Evolutionary conservation across 371 early-diverging fungal species (phyloP).

Genomic region (Blakeslea trispora): DNA sequence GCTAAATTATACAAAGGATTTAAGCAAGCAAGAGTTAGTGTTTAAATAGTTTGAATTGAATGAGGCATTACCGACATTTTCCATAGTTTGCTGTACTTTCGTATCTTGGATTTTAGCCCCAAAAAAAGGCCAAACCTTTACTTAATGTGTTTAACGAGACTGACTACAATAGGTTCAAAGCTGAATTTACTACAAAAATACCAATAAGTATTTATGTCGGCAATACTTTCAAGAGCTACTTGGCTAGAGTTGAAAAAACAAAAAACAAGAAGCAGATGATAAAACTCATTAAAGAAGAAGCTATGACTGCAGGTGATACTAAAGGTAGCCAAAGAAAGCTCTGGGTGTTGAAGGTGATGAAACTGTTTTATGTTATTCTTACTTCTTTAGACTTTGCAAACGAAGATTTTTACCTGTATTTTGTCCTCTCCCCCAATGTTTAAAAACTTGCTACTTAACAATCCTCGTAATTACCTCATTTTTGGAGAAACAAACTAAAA

Average conservation of each 20-base stretch:
- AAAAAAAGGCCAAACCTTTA: neutral
- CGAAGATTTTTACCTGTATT: conserved; percentile 12
- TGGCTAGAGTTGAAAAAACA: neutral
- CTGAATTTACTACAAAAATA: conserved; percentile 6
- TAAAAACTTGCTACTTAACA: conserved; percentile 5
- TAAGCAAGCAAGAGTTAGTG: conserved; percentile 11
- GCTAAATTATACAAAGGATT: neutral
- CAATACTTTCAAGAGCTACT: conserved; percentile 4
- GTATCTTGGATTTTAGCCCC: conserved; percentile 4
- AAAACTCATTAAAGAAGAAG: conserved; percentile 7
- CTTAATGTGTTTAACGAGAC: neutral
- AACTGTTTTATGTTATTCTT: conserved; percentile 1
- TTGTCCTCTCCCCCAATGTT: conserved; percentile 9
- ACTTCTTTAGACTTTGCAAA: neutral
- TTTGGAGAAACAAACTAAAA: conserved; percentile 15
- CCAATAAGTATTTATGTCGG: neutral
- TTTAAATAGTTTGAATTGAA: neutral
- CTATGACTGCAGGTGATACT: neutral
- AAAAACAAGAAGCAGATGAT: conserved; percentile 2
- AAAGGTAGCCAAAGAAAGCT: conserved; percentile 1
- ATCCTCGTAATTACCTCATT: conserved; percentile 8
- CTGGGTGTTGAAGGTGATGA: conserved; percentile 10
- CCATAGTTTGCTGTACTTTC: conserved; percentile 7
- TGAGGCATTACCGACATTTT: neutral
- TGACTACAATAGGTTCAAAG: conserved; percentile 6